Base-by-base conservation (phyloP, 306 rosid species). In the Trichosanthes truncata region DNA sequence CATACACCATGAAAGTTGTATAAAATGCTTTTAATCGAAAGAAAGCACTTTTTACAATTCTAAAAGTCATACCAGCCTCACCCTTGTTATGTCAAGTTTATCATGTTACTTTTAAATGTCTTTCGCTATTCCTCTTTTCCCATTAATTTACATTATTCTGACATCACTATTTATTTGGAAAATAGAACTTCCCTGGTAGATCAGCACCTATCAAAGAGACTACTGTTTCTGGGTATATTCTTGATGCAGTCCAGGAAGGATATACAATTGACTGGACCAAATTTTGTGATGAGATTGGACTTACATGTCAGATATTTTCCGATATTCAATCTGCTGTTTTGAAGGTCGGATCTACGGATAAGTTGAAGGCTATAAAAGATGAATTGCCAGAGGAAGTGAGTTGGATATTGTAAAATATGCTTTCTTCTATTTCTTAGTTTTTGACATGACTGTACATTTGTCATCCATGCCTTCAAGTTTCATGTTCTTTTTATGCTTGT, bases 331-430 rank as follows among this genome's bases (percentile, higher is more conserved):
- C 80, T 36, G 97, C 98, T 63, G 81, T 93, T 84, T 74, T 73
- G 49, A 93, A 88, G 87, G 93, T 89, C 79, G 98, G 98, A 83
- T 79, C 92, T 67, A 77, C 38, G 46, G 98, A 93, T 51, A 93
- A 88, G 88, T 69, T 93, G 87, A 93, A 91, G 90, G 93, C 97
- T 82, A 89, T 93, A 80, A 93, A 93, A 84, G 87, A 88, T 43
- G 96, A 91, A 86, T 81, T 93, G 80, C 90, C 90, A 23, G 98
- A 91, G 84, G 87, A 90, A 1, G 98, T 93, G 87, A 89, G 97
- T 86, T 62, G 48, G 31, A 25, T 77, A 71, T 80, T 69, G 25
- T 81, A 60, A 45, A 48, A 31, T 68, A 80, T 68, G 43, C 71
- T 46, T 76, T 79, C 35, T 83, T 31, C 2, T 69, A 18, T 68